A percentile compares a stretch with the other conserved stretches of the same genome.
These are phyloP conservation scores for Dactylis glomerata DNA, from an alignment of 176 grass and related monocot genomes.

Conservation along the genomic window DNA sequence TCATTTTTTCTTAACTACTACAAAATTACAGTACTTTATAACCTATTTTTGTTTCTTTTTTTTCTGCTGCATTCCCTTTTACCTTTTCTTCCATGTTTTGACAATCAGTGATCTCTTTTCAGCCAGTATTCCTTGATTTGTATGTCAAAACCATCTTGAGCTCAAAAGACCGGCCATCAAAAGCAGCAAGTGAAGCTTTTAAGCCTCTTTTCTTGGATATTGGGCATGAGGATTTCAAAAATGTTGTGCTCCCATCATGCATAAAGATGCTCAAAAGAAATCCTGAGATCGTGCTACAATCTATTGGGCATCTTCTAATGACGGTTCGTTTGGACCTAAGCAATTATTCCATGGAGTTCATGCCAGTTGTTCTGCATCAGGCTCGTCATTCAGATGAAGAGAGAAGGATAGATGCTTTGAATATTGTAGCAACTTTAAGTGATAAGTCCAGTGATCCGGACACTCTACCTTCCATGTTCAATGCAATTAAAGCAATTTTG, in stretches of 20 bases:
- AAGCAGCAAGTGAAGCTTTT: slow-evolving; percentile 80
- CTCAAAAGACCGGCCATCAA: slow-evolving; percentile 68
- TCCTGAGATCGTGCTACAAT: slow-evolving; percentile 87
- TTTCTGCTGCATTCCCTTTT: neutral
- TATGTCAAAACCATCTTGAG: slow-evolving; percentile 81
- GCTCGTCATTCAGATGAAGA: slow-evolving; percentile 84
- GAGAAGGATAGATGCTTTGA: slow-evolving; percentile 71
- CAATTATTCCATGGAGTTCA: slow-evolving; percentile 78
- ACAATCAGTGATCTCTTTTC: slow-evolving; percentile 35
- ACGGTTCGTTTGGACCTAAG: slow-evolving; percentile 76
- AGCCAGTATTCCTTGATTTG: slow-evolving; percentile 85
- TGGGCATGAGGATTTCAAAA: slow-evolving; percentile 87
- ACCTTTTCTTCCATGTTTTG: slow-evolving; percentile 14
- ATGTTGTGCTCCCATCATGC: slow-evolving; percentile 72
- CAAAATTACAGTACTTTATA: neutral
- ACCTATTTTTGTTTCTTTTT: slow-evolving; percentile 21
- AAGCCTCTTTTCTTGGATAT: slow-evolving; percentile 67
- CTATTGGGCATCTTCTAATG: slow-evolving; percentile 67
- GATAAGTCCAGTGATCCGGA: slow-evolving; percentile 93
- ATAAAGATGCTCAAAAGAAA: slow-evolving; percentile 96
- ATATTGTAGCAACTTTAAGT: slow-evolving; percentile 68
- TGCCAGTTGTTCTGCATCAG: slow-evolving; percentile 79
- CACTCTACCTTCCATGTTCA: slow-evolving; percentile 73
- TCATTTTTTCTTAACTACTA: neutral
- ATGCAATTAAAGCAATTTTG: slow-evolving; percentile 79